Base-by-base conservation (phyloP, 805 yeast species). In the Pichia gijzeniarum region DNA sequence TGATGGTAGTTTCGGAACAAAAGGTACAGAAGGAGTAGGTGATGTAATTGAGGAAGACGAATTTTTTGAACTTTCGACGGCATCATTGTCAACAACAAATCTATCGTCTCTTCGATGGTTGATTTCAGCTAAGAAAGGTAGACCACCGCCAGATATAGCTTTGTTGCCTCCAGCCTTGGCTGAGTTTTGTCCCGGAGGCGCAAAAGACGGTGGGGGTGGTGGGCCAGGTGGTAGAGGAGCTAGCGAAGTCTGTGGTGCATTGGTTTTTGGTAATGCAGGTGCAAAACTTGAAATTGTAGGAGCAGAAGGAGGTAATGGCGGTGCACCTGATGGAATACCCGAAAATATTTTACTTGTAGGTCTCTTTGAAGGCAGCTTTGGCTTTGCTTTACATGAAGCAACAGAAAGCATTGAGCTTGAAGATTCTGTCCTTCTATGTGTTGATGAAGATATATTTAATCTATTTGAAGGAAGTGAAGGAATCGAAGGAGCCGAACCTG, bases 101-200 rank as follows among this genome's bases (percentile, higher is more conserved):
- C 70, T 51, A 33, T 76, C 75, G 45, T 70, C 69, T 55, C 80
- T 64, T 57, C 69, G 73, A 21, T 70, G 69, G 48, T 75, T 74
- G 28, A 77, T 76, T 50, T 76, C 78, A 1, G 77, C 75, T 38
- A 77, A 63, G 49, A 77, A 77, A 10, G 82, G 81, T 20, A 77
- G 54, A 1, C 76, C 76, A 49, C 50, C 44, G 41, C 64, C 53
- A 6, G 14, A 30, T 9, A 14, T n/a, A 13, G 33, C 16, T 30
- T 6, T 6, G 6, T 14, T 30, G 14, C 16, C 13, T 12, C 13
- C 14, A 12, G 33, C n/a, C 13, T 30, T 9, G 6, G 8, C 13
- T 30, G 14, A 30, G 7, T 30, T 30, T 30, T 10, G 14, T 9
- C n/a, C 8, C 5, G 33, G 5, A 7, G 16, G 13, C 7, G 48